Percentiles rank a stretch among this genome's conserved stretches.
Evolutionary conservation across 2,329 filamentous ascomycete species (phyloP).

Genomic region (Mariannaea elegans): DNA sequence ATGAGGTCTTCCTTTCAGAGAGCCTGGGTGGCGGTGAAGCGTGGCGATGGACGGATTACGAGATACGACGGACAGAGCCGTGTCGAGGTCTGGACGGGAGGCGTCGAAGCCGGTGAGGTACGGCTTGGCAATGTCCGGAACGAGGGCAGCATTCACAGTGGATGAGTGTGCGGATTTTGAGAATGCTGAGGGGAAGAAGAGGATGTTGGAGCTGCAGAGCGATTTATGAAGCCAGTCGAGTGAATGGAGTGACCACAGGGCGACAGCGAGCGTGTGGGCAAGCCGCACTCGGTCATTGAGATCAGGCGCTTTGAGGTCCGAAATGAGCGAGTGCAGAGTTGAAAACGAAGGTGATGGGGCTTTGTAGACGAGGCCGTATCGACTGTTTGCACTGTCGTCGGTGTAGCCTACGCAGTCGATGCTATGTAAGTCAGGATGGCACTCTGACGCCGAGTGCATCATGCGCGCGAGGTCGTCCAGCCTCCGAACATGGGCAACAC

Average conservation of each 20-base stretch:
- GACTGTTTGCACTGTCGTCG: slow-evolving; percentile 48
- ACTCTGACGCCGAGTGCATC: slow-evolving; percentile 55
- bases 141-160: slow-evolving; percentile 46
- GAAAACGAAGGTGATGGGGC: slow-evolving; percentile 47
- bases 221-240: slow-evolving; percentile 67
- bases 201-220: slow-evolving; percentile 60
- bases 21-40: slow-evolving; percentile 58
- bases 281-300: slow-evolving; percentile 54
- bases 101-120: slow-evolving; percentile 65
- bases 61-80: slow-evolving; percentile 57
- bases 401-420: slow-evolving; percentile 58
- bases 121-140: slow-evolving; percentile 53
- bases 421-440: slow-evolving; percentile 57
- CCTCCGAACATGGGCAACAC: slow-evolving; percentile 53
- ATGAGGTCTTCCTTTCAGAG: slow-evolving; percentile 52
- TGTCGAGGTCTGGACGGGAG: slow-evolving; percentile 59
- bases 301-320: slow-evolving; percentile 54
- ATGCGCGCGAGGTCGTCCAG: slow-evolving; percentile 58
- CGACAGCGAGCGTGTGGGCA: slow-evolving; percentile 53
- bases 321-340: slow-evolving; percentile 52
- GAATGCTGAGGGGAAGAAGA: slow-evolving; percentile 59
- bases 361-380: slow-evolving; percentile 56
- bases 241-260: slow-evolving; percentile 60
- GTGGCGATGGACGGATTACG: slow-evolving; percentile 53
- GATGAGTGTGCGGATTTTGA: slow-evolving; percentile 45